Percentiles rank a stretch among this genome's conserved stretches.
Conservation (phyloP, 768 basidiomycete species). For the Mycena vulgaris region DNA sequence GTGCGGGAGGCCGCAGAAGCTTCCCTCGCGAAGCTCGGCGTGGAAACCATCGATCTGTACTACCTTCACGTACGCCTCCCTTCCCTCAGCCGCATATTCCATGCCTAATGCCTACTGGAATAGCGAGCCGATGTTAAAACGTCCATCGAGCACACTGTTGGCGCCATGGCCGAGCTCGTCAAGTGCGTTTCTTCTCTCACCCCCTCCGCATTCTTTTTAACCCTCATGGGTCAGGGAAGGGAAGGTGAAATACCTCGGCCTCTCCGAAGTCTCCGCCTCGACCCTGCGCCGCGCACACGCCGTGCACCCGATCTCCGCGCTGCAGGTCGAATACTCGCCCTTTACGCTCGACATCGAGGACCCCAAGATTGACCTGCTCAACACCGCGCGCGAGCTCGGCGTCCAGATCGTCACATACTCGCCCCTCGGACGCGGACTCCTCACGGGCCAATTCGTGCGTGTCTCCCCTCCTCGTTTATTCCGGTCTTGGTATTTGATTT, state of each 20-base stretch:
- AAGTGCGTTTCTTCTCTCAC: background rate
- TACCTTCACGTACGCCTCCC: background rate
- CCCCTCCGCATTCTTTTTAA: background rate
- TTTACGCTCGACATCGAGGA: too few relatives aligned
- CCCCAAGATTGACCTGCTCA: background rate
- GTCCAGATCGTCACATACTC: slow-evolving; percentile 39
- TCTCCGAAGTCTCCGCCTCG: slow-evolving; percentile 52
- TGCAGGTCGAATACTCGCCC: too few relatives aligned
- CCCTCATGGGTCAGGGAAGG: slow-evolving; percentile 37
- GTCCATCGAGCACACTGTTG: slow-evolving; percentile 38
- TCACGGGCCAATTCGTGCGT: too few relatives aligned
- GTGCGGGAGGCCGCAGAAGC: too few relatives aligned
- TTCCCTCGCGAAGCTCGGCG: too few relatives aligned
- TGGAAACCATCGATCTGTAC: slow-evolving; percentile 2
- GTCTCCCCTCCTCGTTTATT: slow-evolving; percentile 34
- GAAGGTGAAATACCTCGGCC: slow-evolving; percentile 53
- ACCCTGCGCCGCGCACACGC: slow-evolving; percentile 52
- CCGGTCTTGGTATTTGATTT: slow-evolving; percentile 51
- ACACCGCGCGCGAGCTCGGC: slow-evolving; percentile 10
- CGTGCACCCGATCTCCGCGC: too few relatives aligned
- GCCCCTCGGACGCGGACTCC: too few relatives aligned
- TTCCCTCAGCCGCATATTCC: background rate
- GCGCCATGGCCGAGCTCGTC: slow-evolving; percentile 28
- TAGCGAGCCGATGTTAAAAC: slow-evolving; percentile 27
- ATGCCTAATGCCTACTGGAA: slow-evolving; percentile 41